Conservation (phyloP, 805 yeast genomes). For the Alloascoidea africana region DNA sequence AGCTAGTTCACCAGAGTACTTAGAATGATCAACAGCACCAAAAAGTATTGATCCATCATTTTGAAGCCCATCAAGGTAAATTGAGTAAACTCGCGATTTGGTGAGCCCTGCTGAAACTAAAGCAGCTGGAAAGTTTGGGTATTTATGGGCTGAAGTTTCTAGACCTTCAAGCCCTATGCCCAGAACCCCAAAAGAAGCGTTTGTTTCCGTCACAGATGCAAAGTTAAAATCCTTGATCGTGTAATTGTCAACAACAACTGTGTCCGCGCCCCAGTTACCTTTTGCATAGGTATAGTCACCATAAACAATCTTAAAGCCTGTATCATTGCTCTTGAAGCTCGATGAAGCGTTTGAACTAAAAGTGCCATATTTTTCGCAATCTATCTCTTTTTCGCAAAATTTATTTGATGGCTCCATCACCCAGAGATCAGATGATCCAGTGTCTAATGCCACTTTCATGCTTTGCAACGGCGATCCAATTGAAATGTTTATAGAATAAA, state of each 20-base stretch:
- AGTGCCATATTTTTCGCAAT: conserved; percentile 21
- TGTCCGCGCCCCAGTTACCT: conserved; percentile 41
- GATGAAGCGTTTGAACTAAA: conserved; percentile 19
- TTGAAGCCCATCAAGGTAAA: background rate
- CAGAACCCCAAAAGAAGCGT: conserved; percentile 47
- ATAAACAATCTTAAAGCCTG: conserved; percentile 21
- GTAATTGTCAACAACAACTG: conserved; percentile 24
- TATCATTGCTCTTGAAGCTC: conserved; percentile 17
- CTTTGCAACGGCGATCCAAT: conserved; percentile 45
- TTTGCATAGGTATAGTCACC: conserved; percentile 23
- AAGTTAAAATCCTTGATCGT: conserved; percentile 33
- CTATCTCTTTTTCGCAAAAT: too few relatives aligned
- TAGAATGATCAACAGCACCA: conserved; percentile 47
- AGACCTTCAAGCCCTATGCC: conserved; percentile 57
- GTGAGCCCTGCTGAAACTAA: background rate
- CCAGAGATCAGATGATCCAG: conserved; percentile 70
- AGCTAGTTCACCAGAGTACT: conserved; percentile 30
- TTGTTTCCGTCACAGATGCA: conserved; percentile 49
- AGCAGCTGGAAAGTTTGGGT: background rate
- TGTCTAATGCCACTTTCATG: conserved; percentile 48
- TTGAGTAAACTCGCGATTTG: background rate
- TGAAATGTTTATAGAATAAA: conserved; percentile 17
- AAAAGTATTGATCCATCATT: conserved; percentile 33
- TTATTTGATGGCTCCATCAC: conserved; percentile 35
- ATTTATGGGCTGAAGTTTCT: conserved; percentile 33